A percentile compares a stretch with the other conserved stretches of the same genome.
phyloP scores from a whole-genome alignment of 352 stramenopile genomes.

The Phytophthora hibernalis region DNA sequence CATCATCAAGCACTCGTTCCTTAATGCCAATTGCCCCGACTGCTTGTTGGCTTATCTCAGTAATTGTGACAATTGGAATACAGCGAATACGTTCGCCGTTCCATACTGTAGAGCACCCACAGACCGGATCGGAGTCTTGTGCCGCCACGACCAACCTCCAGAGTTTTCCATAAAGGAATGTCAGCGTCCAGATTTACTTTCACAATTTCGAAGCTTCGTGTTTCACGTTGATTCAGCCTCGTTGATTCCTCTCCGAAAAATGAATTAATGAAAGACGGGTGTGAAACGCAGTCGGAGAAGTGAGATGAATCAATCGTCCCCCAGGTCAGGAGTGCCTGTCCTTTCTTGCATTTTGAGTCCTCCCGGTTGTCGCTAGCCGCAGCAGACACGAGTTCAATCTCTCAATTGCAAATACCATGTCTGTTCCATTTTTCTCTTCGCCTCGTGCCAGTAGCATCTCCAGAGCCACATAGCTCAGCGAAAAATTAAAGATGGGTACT shows the following conservation, averaged over 20 bases:
- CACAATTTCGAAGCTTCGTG: conserved; percentile 72
- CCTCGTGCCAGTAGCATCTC: conserved; percentile 50
- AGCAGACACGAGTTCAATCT: conserved; percentile 59
- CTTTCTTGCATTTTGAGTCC: conserved; percentile 44
- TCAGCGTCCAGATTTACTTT: conserved; percentile 71
- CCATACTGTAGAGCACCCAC: conserved; percentile 51
- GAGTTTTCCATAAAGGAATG: conserved; percentile 73
- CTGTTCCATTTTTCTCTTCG: conserved; percentile 36
- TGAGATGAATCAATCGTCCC: conserved; percentile 45
- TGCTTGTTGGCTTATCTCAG: conserved; percentile 43
- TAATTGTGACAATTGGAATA: conserved; percentile 38
- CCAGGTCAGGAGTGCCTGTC: conserved; percentile 49
- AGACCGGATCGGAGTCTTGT: conserved; percentile 24
- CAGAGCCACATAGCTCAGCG: conserved; percentile 58
- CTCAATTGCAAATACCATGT: conserved; percentile 81
- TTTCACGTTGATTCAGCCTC: conserved; percentile 52
- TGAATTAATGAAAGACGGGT: conserved; percentile 79
- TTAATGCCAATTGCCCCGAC: conserved; percentile 51
- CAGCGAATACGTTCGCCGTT: conserved; percentile 39
- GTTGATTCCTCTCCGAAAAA: conserved; percentile 72
- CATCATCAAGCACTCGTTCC: conserved; percentile 53
- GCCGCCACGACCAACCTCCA: conserved; percentile 26
- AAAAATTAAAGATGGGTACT: conserved; percentile 59
- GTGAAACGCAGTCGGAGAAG: conserved; percentile 65
- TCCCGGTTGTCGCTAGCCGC: conserved; percentile 30